These are phyloP conservation scores for Miscanthus lutarioriparius DNA, from an alignment of 176 grass and related monocot species.

Conservation along the genomic window DNA sequence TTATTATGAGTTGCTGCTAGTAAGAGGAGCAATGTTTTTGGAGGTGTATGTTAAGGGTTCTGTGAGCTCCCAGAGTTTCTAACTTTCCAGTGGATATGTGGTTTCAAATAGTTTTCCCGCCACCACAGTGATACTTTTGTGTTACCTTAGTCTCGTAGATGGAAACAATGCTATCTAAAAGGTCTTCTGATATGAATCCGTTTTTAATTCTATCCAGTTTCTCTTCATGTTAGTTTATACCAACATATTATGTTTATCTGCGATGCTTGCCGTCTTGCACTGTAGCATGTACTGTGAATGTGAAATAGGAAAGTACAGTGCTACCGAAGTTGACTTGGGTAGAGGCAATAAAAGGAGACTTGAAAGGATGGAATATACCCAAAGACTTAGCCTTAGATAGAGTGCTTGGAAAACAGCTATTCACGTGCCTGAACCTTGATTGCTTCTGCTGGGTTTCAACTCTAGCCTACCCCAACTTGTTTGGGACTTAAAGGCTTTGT, in stretches of 20 bases:
- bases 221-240: not conserved
- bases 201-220: not conserved
- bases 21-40: not conserved
- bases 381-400: no score
- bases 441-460: no score
- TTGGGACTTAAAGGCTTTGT: no score
- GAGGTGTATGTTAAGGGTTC: not conserved
- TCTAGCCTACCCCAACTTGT: no score
- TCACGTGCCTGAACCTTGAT: no score
- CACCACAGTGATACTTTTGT: not conserved
- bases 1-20: not conserved
- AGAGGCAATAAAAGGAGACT: no score
- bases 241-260: not conserved
- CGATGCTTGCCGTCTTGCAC: not conserved
- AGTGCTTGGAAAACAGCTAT: no score
- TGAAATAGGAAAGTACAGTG: not conserved
- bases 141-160: not conserved
- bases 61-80: not conserved
- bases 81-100: not conserved
- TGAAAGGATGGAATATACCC: no score
- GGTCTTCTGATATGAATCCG: not conserved
- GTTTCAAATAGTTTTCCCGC: not conserved
- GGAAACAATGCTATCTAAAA: not conserved
- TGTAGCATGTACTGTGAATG: not conserved
- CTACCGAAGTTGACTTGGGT: no score